Percentiles rank a stretch among this genome's conserved stretches.
Conservation (phyloP, 139 green algal genomes). For the Chlorella sp. region DNA sequence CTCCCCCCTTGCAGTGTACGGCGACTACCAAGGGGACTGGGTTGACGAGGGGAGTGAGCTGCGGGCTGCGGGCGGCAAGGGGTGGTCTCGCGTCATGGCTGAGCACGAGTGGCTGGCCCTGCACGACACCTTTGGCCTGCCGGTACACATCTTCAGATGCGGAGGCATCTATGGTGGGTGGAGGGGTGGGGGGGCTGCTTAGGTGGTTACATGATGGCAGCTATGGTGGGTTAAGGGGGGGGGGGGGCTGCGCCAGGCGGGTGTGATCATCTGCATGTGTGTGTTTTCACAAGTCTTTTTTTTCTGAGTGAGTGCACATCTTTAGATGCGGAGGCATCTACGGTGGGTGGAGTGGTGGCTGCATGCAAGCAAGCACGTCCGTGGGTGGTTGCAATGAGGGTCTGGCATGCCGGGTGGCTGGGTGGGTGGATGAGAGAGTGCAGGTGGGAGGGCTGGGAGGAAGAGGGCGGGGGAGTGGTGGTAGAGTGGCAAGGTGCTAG, state of each 20-base stretch:
- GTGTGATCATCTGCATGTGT: background rate
- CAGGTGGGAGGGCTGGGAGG: too few species aligned
- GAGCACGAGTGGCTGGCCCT: constrained; percentile 71
- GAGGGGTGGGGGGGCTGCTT: background rate
- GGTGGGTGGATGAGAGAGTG: too few species aligned
- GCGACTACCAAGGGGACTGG: constrained; percentile 69
- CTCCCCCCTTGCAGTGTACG: constrained; percentile 62
- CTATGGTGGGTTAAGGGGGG: too few species aligned
- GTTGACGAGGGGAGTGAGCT: constrained; percentile 72
- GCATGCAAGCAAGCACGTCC: too few species aligned
- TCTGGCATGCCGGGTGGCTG: too few species aligned
- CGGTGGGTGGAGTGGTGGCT: constrained; percentile 45
- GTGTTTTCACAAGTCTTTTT: background rate
- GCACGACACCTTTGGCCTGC: constrained; percentile 36
- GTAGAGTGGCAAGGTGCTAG: background rate
- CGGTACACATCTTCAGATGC: constrained; percentile 27
- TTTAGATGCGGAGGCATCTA: constrained; percentile 80
- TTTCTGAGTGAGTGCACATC: constrained; percentile 56
- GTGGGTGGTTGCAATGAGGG: too few species aligned
- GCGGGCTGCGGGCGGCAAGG: constrained; percentile 32
- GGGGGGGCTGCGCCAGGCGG: background rate
- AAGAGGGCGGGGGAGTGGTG: too few species aligned
- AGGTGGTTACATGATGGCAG: too few species aligned
- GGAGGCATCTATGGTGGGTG: constrained; percentile 25
- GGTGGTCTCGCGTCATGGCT: constrained; percentile 44